Percentiles rank a stretch among this genome's conserved stretches.
Evolutionary conservation across 345 rosid genomes (phyloP).

Genomic region (Kernera saxatilis): DNA sequence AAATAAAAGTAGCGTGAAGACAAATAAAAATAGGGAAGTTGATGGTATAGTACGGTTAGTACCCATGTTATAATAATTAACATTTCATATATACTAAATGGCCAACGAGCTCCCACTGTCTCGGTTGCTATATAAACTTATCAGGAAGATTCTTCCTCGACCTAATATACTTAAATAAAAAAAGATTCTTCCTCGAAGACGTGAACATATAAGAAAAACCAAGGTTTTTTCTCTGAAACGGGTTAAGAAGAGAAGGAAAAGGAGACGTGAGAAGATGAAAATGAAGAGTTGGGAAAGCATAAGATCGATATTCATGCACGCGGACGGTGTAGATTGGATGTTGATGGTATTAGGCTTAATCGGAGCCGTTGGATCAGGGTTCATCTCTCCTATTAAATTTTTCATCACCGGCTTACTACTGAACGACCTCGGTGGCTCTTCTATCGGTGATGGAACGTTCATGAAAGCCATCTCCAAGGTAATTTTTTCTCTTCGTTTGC

Average conservation of each 20-base stretch:
- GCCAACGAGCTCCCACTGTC: background rate
- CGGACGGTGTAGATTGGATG: conserved; percentile 47
- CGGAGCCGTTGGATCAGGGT: conserved; percentile 67
- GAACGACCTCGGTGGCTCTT: conserved; percentile 51
- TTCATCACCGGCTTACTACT: conserved; percentile 40
- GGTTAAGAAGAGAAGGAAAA: background rate
- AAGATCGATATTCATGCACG: conserved; percentile 55
- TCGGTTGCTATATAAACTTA: too few relatives aligned
- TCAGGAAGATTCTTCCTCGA: too few relatives aligned
- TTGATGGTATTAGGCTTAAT: conserved; percentile 58
- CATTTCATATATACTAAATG: background rate
- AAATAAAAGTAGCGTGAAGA: background rate
- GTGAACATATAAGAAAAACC: background rate
- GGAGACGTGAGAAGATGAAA: conserved; percentile 2
- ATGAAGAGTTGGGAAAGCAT: conserved; percentile 29
- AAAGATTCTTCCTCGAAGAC: too few relatives aligned
- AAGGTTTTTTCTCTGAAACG: background rate
- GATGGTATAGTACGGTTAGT: too few relatives aligned
- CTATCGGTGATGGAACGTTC: conserved; percentile 26
- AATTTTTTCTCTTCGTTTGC: background rate
- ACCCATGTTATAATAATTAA: background rate
- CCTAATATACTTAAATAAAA: too few relatives aligned
- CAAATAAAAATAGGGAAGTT: too few relatives aligned
- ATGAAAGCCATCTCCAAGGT: conserved; percentile 44
- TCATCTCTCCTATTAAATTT: conserved; percentile 39